These are phyloP conservation scores for Colletotrichum orchidophilum DNA, from an alignment of 2,329 filamentous ascomycete species.

Conservation along the genomic window DNA sequence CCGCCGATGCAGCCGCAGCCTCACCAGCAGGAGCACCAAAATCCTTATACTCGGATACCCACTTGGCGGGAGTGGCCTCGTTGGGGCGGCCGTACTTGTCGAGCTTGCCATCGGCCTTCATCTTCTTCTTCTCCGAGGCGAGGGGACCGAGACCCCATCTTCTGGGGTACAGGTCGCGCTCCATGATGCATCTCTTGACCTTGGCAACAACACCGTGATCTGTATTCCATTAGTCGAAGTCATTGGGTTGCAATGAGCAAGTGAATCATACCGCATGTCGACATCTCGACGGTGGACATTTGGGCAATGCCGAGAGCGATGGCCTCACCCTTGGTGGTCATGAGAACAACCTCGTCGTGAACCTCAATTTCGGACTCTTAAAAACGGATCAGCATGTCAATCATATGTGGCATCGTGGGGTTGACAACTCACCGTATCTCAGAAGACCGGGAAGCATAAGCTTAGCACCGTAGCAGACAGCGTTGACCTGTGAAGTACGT, in stretches of 20 bases:
- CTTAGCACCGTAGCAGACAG: conserved; percentile 98
- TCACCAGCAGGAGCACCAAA: conserved; percentile 66
- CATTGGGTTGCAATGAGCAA: background rate
- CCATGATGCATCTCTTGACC: conserved; percentile 99
- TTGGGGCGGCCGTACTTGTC: conserved; percentile 97
- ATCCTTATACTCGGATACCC: conserved; percentile 93
- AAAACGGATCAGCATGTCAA: conserved; percentile 39
- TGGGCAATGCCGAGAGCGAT: conserved; percentile 96
- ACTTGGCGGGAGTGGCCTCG: conserved; percentile 91
- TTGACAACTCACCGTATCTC: conserved; percentile 75
- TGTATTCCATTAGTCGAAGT: conserved; percentile 13
- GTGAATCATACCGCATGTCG: conserved; percentile 68
- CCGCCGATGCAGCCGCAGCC: conserved; percentile 55
- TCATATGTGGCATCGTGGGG: conserved; percentile 25
- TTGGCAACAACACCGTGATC: conserved; percentile 98
- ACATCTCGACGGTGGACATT: conserved; percentile 98
- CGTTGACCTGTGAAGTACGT: conserved; percentile 71
- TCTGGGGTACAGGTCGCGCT: conserved; percentile 95
- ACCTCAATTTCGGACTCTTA: conserved; percentile 89
- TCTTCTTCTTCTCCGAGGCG: conserved; percentile 98
- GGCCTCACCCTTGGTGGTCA: conserved; percentile 99
- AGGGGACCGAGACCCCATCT: conserved; percentile 96
- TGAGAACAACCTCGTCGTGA: conserved; percentile 95
- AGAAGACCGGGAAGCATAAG: conserved; percentile 97
- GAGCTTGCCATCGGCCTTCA: conserved; percentile 97